Conservation (phyloP, 2,329 filamentous ascomycete genomes). For the Colletotrichum lupini region DNA sequence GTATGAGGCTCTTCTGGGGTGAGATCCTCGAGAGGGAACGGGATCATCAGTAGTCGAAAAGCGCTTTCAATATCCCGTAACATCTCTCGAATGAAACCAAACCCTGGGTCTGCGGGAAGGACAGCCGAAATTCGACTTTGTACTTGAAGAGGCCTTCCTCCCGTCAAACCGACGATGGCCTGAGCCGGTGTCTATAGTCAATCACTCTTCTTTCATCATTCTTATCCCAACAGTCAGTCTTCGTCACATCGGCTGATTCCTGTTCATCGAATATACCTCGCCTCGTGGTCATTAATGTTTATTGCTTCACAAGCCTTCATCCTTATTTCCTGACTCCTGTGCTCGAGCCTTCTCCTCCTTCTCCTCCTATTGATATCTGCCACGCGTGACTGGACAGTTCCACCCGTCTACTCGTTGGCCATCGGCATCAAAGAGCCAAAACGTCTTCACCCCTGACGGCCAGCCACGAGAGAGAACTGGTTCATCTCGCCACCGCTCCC, state of each 20-base stretch:
- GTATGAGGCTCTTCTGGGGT: slow-evolving; percentile 4
- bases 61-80: slow-evolving; percentile 25
- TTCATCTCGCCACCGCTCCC: slow-evolving; percentile 31
- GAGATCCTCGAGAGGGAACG: background rate
- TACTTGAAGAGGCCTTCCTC: slow-evolving; percentile 25
- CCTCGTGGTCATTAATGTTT: slow-evolving; percentile 8
- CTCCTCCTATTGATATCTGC: background rate
- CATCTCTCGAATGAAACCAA: slow-evolving; percentile 1
- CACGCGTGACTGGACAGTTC: background rate
- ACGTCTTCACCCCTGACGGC: background rate
- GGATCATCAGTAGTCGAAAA: background rate
- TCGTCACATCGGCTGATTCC: background rate
- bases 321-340: background rate
- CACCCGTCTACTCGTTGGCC: background rate
- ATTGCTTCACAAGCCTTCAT: background rate
- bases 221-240: background rate
- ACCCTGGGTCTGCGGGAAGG: background rate
- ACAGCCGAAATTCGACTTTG: background rate
- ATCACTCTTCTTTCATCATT: background rate
- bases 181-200: background rate
- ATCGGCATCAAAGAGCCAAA: background rate
- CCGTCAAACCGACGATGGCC: slow-evolving; percentile 16
- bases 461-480: slow-evolving; percentile 15
- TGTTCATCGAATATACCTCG: background rate
- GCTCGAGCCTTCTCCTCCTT: slow-evolving; percentile 16